Conservation (phyloP, 2,329 filamentous ascomycete genomes). For the Zarea fungicola region DNA sequence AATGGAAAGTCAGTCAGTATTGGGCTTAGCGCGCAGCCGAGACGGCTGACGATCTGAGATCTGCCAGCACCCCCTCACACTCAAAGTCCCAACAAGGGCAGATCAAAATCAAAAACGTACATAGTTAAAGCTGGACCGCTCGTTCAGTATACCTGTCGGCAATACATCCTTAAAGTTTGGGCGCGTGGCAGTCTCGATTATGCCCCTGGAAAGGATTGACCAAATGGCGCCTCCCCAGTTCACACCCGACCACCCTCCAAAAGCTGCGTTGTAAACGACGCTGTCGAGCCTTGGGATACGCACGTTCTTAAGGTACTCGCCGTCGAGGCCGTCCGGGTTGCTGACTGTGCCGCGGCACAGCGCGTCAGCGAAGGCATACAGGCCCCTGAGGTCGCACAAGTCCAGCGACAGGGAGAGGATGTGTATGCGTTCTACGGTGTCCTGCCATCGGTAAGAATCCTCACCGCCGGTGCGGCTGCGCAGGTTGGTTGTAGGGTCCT, state of each 20-base stretch:
- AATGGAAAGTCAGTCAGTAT: background rate
- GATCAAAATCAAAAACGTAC: conserved; percentile 20
- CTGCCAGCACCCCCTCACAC: too few relatives aligned
- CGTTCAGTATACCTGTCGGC: conserved; percentile 39
- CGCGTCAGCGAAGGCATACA: conserved; percentile 44
- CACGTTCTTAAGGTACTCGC: conserved; percentile 36
- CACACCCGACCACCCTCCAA: conserved; percentile 79
- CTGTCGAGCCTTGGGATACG: conserved; percentile 68
- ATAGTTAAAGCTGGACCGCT: conserved; percentile 31
- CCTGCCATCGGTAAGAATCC: conserved; percentile 26
- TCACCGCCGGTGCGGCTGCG: conserved; percentile 30
- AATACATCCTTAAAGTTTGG: conserved; percentile 69
- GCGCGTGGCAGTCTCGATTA: conserved; percentile 66
- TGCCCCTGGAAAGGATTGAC: conserved; percentile 51
- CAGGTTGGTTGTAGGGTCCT: conserved; percentile 31
- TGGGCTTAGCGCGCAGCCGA: background rate
- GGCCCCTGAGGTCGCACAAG: conserved; percentile 51
- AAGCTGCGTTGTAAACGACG: conserved; percentile 80
- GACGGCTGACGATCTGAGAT: too few relatives aligned
- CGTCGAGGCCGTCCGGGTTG: conserved; percentile 36
- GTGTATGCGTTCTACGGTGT: conserved; percentile 48
- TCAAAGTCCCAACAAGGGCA: too few relatives aligned
- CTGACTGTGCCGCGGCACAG: conserved; percentile 40
- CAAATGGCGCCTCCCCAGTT: conserved; percentile 58
- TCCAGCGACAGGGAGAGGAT: conserved; percentile 55